phyloP scores from a whole-genome alignment of 2,329 filamentous ascomycete genomes.

The Colletotrichum sp. region DNA sequence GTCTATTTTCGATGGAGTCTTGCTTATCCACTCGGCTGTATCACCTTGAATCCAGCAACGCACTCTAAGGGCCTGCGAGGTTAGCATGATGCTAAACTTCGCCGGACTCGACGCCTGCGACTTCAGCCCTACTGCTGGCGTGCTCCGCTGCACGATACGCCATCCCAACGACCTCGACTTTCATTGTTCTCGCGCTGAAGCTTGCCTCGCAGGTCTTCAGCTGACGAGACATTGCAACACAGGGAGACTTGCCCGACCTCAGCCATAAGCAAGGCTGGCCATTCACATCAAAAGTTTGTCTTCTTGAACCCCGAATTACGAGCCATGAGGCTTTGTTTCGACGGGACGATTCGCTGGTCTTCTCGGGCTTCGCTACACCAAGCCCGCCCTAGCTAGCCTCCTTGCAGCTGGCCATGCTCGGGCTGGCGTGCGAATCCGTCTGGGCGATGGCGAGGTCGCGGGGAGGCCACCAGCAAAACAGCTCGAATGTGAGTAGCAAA shows the following conservation, averaged over 20 bases:
- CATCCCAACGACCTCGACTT: neutral
- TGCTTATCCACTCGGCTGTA: neutral
- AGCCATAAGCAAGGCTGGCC: neutral
- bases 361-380: neutral
- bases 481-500: neutral
- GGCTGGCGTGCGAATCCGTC: neutral
- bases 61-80: neutral
- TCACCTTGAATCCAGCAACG: neutral
- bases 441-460: neutral
- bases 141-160: neutral
- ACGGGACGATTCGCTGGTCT: neutral
- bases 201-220: neutral
- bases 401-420: neutral
- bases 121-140: conserved; percentile 2
- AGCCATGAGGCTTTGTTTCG: neutral
- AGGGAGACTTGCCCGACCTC: neutral
- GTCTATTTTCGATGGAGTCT: neutral
- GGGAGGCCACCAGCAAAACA: neutral
- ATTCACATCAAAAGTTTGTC: neutral
- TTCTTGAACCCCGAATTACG: neutral
- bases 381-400: conserved; percentile 1
- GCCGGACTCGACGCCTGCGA: neutral
- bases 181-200: neutral
- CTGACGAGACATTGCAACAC: neutral
- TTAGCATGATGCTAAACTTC: neutral